Evolutionary conservation across 2,329 filamentous ascomycete genomes (phyloP).

Genomic region (Ophiostoma sp.): DNA sequence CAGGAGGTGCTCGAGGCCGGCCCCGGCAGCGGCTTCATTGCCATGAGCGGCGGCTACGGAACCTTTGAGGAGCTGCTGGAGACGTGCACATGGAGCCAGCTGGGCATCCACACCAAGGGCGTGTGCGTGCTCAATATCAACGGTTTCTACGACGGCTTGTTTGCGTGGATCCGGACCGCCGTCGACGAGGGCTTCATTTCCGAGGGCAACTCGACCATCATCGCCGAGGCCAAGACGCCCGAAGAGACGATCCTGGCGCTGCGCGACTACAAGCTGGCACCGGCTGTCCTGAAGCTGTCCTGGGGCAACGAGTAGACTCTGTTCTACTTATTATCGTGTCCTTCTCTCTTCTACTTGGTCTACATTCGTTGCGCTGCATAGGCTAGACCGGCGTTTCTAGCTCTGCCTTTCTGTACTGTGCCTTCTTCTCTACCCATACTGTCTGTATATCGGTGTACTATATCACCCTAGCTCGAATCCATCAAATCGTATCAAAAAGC

Average conservation of each 20-base stretch:
- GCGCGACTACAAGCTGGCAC: constrained; percentile 67
- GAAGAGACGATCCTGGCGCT: constrained; percentile 68
- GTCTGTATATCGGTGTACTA: constrained; percentile 1
- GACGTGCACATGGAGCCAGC: constrained; percentile 88
- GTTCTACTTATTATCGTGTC: not conserved
- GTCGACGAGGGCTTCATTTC: constrained; percentile 73
- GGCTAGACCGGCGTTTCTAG: constrained; percentile 5
- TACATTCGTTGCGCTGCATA: not conserved
- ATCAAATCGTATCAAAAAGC: no score
- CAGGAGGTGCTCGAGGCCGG: constrained; percentile 76
- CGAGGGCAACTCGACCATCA: constrained; percentile 63
- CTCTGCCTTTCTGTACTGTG: not conserved
- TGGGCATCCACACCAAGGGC: constrained; percentile 79
- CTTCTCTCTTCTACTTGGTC: not conserved
- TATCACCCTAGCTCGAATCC: constrained; percentile 3
- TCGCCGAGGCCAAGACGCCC: constrained; percentile 68
- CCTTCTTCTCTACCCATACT: not conserved
- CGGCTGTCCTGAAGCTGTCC: constrained; percentile 70
- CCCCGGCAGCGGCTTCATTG: constrained; percentile 81
- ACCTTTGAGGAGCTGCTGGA: constrained; percentile 96
- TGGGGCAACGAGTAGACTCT: constrained; percentile 62
- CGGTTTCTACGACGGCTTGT: constrained; percentile 84
- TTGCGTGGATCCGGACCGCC: constrained; percentile 73
- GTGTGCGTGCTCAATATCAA: constrained; percentile 82
- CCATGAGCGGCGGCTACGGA: constrained; percentile 82